Conservation (phyloP, 768 basidiomycete genomes). For the Serendipita vermifera region DNA sequence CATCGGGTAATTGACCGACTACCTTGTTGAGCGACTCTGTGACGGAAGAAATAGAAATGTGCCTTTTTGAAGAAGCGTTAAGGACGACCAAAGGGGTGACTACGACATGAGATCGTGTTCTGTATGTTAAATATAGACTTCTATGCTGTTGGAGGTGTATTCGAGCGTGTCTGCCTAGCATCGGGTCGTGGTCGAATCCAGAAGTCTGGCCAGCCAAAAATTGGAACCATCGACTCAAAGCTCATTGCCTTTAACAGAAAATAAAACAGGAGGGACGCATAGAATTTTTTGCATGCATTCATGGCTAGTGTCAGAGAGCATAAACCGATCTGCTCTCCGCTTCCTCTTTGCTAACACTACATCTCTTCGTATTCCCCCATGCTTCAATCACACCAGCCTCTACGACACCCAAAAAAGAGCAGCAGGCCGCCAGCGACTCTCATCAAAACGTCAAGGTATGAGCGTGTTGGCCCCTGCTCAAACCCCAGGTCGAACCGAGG, state of each 20-base stretch:
- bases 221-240: too few species aligned
- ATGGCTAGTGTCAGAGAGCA: not conserved
- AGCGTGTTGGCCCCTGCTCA: constrained; percentile 94
- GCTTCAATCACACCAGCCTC: constrained; percentile 11
- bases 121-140: not conserved
- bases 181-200: not conserved
- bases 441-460: constrained; percentile 84
- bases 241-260: too few species aligned
- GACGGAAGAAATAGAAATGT: not conserved
- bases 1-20: not conserved
- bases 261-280: too few species aligned
- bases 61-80: not conserved
- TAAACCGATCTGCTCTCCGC: not conserved
- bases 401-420: constrained; percentile 10
- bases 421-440: not conserved
- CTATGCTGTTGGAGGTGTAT: not conserved
- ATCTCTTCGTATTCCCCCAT: constrained; percentile 8
- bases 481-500: constrained; percentile 81
- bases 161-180: constrained; percentile 1
- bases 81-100: not conserved
- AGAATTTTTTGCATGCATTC: constrained; percentile 22
- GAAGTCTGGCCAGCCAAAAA: too few species aligned
- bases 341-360: not conserved
- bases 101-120: not conserved
- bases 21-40: not conserved